Evolutionary conservation across 2,329 filamentous ascomycete species (phyloP).

Genomic region (Chaetomium olivaceum): DNA sequence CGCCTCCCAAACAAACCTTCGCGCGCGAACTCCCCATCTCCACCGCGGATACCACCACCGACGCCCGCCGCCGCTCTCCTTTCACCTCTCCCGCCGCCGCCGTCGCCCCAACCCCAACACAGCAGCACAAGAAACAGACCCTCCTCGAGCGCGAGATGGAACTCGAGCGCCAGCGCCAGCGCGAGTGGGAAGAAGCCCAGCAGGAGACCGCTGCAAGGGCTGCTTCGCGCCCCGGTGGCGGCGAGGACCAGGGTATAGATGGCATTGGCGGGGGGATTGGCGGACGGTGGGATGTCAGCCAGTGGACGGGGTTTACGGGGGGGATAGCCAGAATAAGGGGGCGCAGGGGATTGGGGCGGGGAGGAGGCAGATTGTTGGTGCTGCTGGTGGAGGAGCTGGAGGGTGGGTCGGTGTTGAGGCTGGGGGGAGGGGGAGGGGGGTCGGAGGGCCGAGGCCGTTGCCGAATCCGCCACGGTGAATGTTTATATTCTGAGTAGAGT

Average conservation of each 20-base stretch:
- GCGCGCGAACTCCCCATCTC: conserved; percentile 55
- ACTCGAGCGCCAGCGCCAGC: conserved; percentile 72
- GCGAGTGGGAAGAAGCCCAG: conserved; percentile 78
- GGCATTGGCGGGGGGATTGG: conserved; percentile 67
- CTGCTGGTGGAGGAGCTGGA: no score
- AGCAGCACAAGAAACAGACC: conserved; percentile 61
- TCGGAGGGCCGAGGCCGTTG: conserved; percentile 74
- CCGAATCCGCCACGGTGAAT: conserved; percentile 39
- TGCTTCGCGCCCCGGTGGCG: conserved; percentile 35
- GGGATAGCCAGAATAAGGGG: conserved; percentile 71
- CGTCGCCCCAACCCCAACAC: conserved; percentile 27
- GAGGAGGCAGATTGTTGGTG: conserved; percentile 67
- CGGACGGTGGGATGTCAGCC: conserved; percentile 73
- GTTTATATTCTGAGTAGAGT: no score
- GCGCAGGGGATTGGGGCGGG: conserved; percentile 66
- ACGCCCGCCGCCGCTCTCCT: conserved; percentile 44
- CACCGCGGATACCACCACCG: conserved; percentile 61
- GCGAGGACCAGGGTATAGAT: conserved; percentile 52
- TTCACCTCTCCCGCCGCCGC: background rate
- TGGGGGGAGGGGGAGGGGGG: conserved; percentile 71
- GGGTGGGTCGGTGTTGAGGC: conserved; percentile 59
- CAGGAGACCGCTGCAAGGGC: conserved; percentile 61
- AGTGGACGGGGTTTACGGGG: conserved; percentile 76
- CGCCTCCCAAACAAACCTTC: conserved; percentile 51
- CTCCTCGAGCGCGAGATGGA: conserved; percentile 81